Percentiles rank a stretch among this genome's conserved stretches.
Evolutionary conservation across 1,139 yeast species (phyloP).

Genomic region (Kodamaea ohmeri): DNA sequence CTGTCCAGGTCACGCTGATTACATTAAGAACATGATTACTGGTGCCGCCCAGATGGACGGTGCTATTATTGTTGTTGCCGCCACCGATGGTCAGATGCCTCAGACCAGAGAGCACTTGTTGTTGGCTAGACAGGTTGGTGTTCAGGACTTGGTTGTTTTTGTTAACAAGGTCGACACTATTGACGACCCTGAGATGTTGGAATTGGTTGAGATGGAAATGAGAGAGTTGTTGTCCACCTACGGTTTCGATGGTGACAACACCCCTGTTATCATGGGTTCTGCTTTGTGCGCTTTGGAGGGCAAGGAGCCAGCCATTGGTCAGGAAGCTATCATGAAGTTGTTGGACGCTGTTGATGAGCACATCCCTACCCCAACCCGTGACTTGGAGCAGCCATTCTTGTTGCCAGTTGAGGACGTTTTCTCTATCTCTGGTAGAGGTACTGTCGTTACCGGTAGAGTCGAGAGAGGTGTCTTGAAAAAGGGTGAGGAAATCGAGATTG

Average conservation of each 20-base stretch:
- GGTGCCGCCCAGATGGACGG: conserved; percentile 99
- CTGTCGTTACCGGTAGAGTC: conserved; percentile 98
- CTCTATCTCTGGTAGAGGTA: conserved; percentile 99
- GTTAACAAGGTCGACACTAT: conserved; percentile 97
- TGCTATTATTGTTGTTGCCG: conserved; percentile 98
- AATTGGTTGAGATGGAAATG: conserved; percentile 99
- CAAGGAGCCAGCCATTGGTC: conserved; percentile 89
- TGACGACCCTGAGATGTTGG: conserved; percentile 99
- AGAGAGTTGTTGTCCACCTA: conserved; percentile 87
- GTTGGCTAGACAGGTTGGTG: conserved; percentile 99
- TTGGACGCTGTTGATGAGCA: conserved; percentile 90
- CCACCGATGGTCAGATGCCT: conserved; percentile 99
- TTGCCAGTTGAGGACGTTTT: conserved; percentile 97
- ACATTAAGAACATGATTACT: conserved; percentile 97
- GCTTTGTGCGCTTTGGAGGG: conserved; percentile 95
- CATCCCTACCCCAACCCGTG: conserved; percentile 96
- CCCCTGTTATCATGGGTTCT: conserved; percentile 98
- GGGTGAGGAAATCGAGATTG: conserved; percentile 98
- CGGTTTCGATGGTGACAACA: conserved; percentile 97
- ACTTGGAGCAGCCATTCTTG: conserved; percentile 92
- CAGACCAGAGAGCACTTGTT: conserved; percentile 98
- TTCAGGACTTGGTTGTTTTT: conserved; percentile 92
- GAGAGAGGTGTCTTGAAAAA: conserved; percentile 96
- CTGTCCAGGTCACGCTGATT: conserved; percentile 96
- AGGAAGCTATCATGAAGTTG: conserved; percentile 74